Base-by-base conservation (phyloP, 2,329 filamentous ascomycete genomes). In the Davidsoniella australis region DNA sequence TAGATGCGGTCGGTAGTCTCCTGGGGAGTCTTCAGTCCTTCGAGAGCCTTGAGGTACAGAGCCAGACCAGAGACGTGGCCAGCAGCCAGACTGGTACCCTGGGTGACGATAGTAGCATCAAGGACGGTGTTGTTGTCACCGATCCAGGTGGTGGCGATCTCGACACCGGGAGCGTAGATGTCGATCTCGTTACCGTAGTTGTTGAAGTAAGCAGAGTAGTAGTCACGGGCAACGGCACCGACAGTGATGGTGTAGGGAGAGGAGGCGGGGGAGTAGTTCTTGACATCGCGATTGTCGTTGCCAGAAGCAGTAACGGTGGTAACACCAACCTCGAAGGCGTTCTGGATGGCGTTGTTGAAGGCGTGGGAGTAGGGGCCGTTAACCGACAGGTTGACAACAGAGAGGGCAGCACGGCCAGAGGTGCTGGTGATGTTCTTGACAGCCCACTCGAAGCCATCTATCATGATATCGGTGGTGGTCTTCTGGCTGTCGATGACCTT, bases 1-100 rank as follows among this genome's bases (percentile, higher is more conserved):
- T 62, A 58, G 55, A 78, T 67, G 56, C 68, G 67, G 48, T 59
- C 45, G 57, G 66, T 68, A 18, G 78, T 67, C 9, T 64, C 69
- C 47, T 65, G 58, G 18, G 72, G 69, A 45, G 63, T 64, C 47
- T 56, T 55, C 44, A 55, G 37, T 37, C 64, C 63, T 51, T 71
- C 64, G 10, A 72, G 61, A n/a, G 63, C 63, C 47, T 75, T 59
- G 42, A 64, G 60, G 58, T 68, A 68, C 38, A 52, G 45, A 18
- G 55, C 73, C n/a, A 81, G 60, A 10, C 78, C 78, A 20, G 73
- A 66, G 48, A 81, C 66, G 57, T 80, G 76, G 0, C 77, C 76
- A 2, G 68, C 64, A 2, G 76, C 73, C 76, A 80, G 80, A 36
- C 70, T 76, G 5, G 78, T 81, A 33, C 77, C 78, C 12, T 33